Base-by-base conservation (phyloP, 1,284 basidiomycete species). In the Pseudozyma sp. region DNA sequence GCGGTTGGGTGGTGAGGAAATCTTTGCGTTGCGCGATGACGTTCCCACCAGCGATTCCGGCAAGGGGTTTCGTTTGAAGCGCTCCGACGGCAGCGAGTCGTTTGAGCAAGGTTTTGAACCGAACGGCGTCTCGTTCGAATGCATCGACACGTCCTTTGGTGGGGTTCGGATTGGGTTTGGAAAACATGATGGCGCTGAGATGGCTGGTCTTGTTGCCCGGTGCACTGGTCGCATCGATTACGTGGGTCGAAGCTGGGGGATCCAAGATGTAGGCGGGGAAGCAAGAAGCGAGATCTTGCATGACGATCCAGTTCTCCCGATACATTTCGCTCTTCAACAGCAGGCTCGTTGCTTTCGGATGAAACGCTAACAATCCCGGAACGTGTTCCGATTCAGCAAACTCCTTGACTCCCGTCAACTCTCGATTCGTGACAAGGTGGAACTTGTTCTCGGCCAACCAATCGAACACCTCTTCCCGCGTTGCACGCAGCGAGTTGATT, bases 191-290 rank as follows among this genome's bases (percentile, higher is more conserved):
- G 10, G 94, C 93, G 68, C 92, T 92, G 13, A 99, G 86, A 85
- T 97, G 93, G 6, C 93, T 92, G 0, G 97, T 99, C 87, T 99
- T 99, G 86, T 99, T 99, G 0, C 97, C 97, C 0, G 96, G 97
- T 0, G 97, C 96, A 45, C 95, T 92, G 31, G 95, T 99, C 5
- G 94, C 95, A 85, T 99, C 97, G 50, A 99, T 91, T 37, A 94
- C 93, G 17, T 34, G 29, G 3, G 40, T 54, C 4, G 40, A 59
- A 4, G 24, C 34, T 7, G 50, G 57, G 1, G 73, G 66, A 44
- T 75, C 61, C n/a, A 84, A 59, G 5, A 98, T 89, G 57, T 90
- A 87, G 0, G 96, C 94, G 9, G 97, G 94, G 84, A 99, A 94
- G 85, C 97, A 99, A 49, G 92, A 94, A 13, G 97, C 96, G 84